Conservation (phyloP, 2,329 filamentous ascomycete species). For the Neocucurbitaria cava region DNA sequence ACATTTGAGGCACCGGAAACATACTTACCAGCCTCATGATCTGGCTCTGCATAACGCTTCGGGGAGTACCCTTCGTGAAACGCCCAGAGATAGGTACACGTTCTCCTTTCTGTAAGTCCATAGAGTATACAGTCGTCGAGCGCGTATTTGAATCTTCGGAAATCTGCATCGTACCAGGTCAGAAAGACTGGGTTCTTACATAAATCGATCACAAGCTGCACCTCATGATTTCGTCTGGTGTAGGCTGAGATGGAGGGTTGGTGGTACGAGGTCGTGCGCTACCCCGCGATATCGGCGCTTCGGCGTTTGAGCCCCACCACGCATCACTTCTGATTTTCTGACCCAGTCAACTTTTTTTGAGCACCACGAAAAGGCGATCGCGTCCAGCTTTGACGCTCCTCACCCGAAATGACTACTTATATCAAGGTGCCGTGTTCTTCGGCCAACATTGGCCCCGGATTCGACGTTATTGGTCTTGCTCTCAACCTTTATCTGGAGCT, state of each 20-base stretch:
- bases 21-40: no score
- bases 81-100: no score
- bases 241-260: background rate
- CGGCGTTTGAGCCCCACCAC: constrained; percentile 17
- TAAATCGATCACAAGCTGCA: background rate
- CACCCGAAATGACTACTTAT: constrained; percentile 53
- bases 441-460: constrained; percentile 94
- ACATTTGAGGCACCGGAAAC: no score
- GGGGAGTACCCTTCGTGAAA: no score
- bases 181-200: no score
- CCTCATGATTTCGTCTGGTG: no score
- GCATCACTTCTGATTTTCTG: constrained; percentile 12
- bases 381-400: constrained; percentile 14
- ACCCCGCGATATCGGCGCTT: constrained; percentile 6
- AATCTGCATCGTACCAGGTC: no score
- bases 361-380: constrained; percentile 9
- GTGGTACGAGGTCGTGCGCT: constrained; percentile 5
- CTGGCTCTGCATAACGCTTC: no score
- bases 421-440: constrained; percentile 91
- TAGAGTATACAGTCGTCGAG: no score
- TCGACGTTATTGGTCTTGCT: constrained; percentile 96
- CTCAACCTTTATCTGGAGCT: constrained; percentile 94
- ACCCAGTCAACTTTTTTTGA: constrained; percentile 11
- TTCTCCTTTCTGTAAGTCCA: no score
- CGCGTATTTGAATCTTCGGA: no score